These are phyloP conservation scores for Grosmannia serpens DNA, from an alignment of 2,329 filamentous ascomycete genomes.

Conservation along the genomic window DNA sequence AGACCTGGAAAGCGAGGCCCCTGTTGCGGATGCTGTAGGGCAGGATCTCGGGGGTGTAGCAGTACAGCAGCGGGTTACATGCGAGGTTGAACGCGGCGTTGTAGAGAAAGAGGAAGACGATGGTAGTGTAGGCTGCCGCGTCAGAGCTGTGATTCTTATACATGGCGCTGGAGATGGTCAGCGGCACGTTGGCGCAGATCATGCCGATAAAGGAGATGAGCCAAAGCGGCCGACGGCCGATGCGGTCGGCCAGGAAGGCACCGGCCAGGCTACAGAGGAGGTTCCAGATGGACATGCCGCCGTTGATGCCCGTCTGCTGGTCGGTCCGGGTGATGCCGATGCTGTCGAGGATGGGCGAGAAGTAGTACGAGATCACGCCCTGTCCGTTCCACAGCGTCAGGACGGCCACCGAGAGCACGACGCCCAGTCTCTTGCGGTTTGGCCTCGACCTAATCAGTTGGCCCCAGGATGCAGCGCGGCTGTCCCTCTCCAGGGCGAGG, in stretches of 20 bases:
- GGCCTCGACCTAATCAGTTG: not conserved
- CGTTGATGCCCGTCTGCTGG: not conserved
- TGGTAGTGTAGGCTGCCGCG: conserved; percentile 22
- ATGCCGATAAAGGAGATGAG: conserved; percentile 26
- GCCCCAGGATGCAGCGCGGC: conserved; percentile 5
- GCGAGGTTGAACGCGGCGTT: conserved; percentile 26
- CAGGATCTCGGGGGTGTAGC: conserved; percentile 26
- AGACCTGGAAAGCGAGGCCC: not conserved
- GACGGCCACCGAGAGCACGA: conserved; percentile 23
- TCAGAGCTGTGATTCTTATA: conserved; percentile 22
- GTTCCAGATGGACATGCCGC: conserved; percentile 13
- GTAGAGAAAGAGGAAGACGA: conserved; percentile 30
- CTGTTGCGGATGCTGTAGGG: conserved; percentile 14
- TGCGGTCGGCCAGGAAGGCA: conserved; percentile 23
- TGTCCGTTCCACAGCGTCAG: conserved; percentile 32
- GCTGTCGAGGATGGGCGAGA: conserved; percentile 39
- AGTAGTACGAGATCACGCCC: conserved; percentile 49
- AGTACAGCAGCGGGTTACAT: conserved; percentile 24
- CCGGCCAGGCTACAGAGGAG: conserved; percentile 24
- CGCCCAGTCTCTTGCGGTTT: conserved; percentile 23
- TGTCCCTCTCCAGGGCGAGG: conserved; percentile 40
- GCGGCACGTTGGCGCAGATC: conserved; percentile 11
- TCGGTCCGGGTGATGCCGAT: conserved; percentile 37
- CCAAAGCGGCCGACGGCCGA: conserved; percentile 22
- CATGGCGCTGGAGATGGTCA: conserved; percentile 25